Base-by-base conservation (phyloP, 2,329 filamentous ascomycete species). In the Furcasterigmium furcatum region DNA sequence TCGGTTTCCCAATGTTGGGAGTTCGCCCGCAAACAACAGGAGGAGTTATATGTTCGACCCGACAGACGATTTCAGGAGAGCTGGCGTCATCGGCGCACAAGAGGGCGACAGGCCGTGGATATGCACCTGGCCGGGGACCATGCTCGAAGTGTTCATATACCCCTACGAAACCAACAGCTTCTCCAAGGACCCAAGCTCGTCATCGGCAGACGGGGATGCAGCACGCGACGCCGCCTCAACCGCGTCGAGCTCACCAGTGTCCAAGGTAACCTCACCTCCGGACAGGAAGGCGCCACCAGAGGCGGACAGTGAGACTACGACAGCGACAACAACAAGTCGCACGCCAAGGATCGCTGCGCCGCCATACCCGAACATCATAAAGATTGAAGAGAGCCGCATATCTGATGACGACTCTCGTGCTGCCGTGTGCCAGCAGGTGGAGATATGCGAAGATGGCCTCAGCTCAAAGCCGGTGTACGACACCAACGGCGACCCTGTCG, bases 111-210 rank as follows among this genome's bases (percentile, higher is more conserved):
- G 64, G 46, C 73, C 75, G 1, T 83, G 79, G 79, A 68, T 82
- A 19, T 83, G 79, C 56, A 74, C 66, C 2, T 83, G 79, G 79
- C 74, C 77, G 3, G 66, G 71, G 22, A 80, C 77, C 1, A 65
- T 70, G 3, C 64, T 82, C 5, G 77, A 82, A 43, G 60, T 80
- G 4, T 80, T 80, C 52, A 76, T 83, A 34, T 83, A 80, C 50
- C 69, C 77, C 1, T 62, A 65, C 20, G 74, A 80, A 52, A 79
- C 76, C 53, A 70, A 66, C 44, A 77, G 70, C 51, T 59, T 60
- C 8, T 36, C 38, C 13, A 29, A 22, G n/a, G 43, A 45, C 21
- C 38, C 39, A 4, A 18, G 12, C 18, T 32, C 39, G 3, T 30
- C 38, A 18, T 19, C 38, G 9, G 5, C n/a, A 7, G 20, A 21